Percentiles rank a stretch among this genome's conserved stretches.
Evolutionary conservation across 805 yeast genomes (phyloP).

Genomic region (Pichia paraexigua): DNA sequence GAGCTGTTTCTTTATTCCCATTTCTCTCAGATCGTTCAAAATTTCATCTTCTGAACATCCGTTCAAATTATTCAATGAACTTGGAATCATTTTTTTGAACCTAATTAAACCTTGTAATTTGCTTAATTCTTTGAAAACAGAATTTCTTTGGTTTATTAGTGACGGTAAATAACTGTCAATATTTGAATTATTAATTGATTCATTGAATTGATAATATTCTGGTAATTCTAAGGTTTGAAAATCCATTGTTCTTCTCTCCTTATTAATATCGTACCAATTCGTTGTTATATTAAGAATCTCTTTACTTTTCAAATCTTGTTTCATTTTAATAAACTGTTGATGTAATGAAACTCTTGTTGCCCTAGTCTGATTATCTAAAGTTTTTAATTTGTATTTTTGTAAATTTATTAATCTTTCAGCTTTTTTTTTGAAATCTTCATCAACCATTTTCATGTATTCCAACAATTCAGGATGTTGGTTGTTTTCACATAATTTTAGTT

Average conservation of each 20-base stretch:
- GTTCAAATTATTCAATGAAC: conserved; percentile 60
- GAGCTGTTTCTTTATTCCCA: conserved; percentile 34
- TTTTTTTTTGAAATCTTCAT: conserved; percentile 65
- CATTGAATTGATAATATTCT: conserved; percentile 31
- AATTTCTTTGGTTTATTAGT: conserved; percentile 59
- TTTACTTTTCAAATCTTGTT: conserved; percentile 56
- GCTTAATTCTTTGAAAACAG: conserved; percentile 61
- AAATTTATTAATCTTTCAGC: conserved; percentile 31
- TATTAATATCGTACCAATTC: conserved; percentile 85
- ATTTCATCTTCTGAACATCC: conserved; percentile 66
- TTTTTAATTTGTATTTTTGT: conserved; percentile 60
- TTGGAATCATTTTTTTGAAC: conserved; percentile 56
- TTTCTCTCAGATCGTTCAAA: conserved; percentile 58
- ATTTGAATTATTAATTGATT: conserved; percentile 19
- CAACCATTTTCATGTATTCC: conserved; percentile 61
- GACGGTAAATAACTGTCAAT: conserved; percentile 27
- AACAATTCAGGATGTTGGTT: conserved; percentile 91
- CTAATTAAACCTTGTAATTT: conserved; percentile 57
- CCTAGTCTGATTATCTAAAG: conserved; percentile 73
- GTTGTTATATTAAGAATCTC: conserved; percentile 69
- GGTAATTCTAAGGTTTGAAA: conserved; percentile 48
- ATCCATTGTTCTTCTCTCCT: conserved; percentile 80
- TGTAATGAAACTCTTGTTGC: conserved; percentile 76
- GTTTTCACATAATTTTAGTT: conserved; percentile 74
- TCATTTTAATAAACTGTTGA: conserved; percentile 67